These are phyloP conservation scores for Alternaria gansuensis DNA, from an alignment of 2,329 filamentous ascomycete species.

Conservation along the genomic window DNA sequence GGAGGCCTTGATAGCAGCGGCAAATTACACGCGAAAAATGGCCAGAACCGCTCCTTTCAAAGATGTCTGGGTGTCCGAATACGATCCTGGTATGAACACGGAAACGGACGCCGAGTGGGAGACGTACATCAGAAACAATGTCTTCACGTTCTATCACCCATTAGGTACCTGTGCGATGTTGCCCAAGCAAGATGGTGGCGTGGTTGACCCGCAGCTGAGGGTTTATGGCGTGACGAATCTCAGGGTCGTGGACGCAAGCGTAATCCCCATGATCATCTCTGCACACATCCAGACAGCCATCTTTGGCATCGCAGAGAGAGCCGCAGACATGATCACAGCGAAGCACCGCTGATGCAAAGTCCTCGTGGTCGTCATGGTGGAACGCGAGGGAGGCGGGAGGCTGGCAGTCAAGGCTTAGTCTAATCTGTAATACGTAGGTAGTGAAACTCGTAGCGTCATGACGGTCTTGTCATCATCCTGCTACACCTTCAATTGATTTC, in stretches of 20 bases:
- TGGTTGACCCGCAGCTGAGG: constrained; percentile 29
- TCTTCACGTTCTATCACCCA: constrained; percentile 38
- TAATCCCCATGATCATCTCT: constrained; percentile 33
- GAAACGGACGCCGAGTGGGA: constrained; percentile 36
- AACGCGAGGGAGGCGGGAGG: not conserved
- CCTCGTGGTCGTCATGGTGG: not conserved
- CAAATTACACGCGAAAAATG: constrained; percentile 38
- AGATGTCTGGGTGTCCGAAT: constrained; percentile 39
- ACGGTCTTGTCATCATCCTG: not conserved
- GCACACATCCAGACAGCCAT: constrained; percentile 38
- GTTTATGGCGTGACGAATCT: constrained; percentile 34
- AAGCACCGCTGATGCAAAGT: constrained; percentile 12
- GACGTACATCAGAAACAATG: constrained; percentile 24
- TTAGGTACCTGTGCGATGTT: constrained; percentile 48
- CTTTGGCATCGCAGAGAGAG: constrained; percentile 41
- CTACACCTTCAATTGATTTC: not conserved
- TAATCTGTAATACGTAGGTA: not conserved
- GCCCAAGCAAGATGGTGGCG: constrained; percentile 27
- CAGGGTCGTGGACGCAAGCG: constrained; percentile 27
- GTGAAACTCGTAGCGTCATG: not conserved
- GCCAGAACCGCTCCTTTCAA: constrained; percentile 38
- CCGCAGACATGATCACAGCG: constrained; percentile 29
- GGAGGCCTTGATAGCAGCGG: constrained; percentile 20
- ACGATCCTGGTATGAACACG: constrained; percentile 31
- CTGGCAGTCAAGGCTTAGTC: not conserved